Evolutionary conservation across 129 eudicot genomes (phyloP).

Genomic region (Flaveria sonorensis): DNA sequence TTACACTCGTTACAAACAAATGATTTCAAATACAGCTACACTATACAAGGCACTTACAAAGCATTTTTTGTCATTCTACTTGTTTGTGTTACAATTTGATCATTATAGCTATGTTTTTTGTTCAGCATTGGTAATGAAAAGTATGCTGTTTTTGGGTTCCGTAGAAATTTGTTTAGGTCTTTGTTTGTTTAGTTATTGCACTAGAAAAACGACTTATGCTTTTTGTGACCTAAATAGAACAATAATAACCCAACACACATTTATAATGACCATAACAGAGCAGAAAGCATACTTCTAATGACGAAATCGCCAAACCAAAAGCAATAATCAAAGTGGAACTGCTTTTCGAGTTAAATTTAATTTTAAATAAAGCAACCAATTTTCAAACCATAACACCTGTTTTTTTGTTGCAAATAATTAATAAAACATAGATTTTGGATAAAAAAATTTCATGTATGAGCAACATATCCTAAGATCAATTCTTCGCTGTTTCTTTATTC

Average conservation of each 20-base stretch:
- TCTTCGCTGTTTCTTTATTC: neutral
- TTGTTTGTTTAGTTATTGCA: neutral
- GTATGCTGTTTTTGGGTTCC: neutral
- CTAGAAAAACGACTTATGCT: neutral
- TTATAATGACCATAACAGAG: neutral
- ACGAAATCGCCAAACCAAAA: neutral
- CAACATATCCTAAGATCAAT: conserved; percentile 1
- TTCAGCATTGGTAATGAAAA: too few species aligned
- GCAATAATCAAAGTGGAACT: neutral
- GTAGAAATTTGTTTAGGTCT: neutral
- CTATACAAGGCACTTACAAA: too few species aligned
- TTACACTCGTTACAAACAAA: too few species aligned
- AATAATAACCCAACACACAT: neutral
- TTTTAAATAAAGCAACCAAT: too few species aligned
- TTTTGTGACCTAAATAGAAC: neutral
- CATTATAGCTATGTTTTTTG: too few species aligned
- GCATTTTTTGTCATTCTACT: too few species aligned
- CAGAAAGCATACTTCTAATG: neutral
- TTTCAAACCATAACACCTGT: neutral
- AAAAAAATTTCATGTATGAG: neutral
- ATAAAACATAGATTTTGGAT: neutral
- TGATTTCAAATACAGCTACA: too few species aligned
- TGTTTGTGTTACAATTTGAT: too few species aligned
- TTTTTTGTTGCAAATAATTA: neutral
- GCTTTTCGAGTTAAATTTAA: neutral